Evolutionary conservation across 2,329 filamentous ascomycete species (phyloP).

Genomic region (Sporothrix curviconia): DNA sequence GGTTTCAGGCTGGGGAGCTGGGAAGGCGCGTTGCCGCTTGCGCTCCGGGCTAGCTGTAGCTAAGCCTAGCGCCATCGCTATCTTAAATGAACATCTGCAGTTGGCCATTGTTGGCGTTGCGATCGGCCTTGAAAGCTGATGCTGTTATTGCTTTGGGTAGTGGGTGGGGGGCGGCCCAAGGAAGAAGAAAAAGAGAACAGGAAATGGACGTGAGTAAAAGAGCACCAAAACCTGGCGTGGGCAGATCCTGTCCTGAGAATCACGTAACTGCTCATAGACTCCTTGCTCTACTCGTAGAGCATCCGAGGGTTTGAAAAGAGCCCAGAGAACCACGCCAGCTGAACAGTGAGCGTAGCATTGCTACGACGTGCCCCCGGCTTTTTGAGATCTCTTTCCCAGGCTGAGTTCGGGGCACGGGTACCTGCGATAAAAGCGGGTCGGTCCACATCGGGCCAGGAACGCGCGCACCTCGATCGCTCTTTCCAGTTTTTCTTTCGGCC

Average conservation of each 20-base stretch:
- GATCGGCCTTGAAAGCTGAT: background rate
- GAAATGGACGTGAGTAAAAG: background rate
- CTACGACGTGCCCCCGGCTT: background rate
- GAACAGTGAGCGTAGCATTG: background rate
- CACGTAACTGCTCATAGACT: too few species aligned
- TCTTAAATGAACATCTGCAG: conserved; percentile 14
- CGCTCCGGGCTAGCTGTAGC: background rate
- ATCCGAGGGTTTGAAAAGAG: too few species aligned
- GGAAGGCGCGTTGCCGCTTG: background rate
- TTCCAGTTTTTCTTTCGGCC: too few species aligned
- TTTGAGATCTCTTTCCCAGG: background rate
- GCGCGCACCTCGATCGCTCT: background rate
- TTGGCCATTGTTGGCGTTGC: background rate
- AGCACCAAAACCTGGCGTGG: background rate
- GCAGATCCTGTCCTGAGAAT: background rate
- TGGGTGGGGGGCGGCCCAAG: background rate
- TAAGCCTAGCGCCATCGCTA: conserved; percentile 8
- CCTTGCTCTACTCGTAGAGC: too few species aligned
- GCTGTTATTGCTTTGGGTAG: conserved; percentile 9
- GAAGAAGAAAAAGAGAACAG: background rate
- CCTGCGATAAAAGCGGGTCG: conserved; percentile 6
- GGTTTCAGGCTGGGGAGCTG: background rate
- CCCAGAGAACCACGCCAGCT: too few species aligned
- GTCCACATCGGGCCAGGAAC: background rate
- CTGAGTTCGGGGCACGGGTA: background rate